Base-by-base conservation (phyloP, 257 asterid genomes). In the Penstemon eatonii region DNA sequence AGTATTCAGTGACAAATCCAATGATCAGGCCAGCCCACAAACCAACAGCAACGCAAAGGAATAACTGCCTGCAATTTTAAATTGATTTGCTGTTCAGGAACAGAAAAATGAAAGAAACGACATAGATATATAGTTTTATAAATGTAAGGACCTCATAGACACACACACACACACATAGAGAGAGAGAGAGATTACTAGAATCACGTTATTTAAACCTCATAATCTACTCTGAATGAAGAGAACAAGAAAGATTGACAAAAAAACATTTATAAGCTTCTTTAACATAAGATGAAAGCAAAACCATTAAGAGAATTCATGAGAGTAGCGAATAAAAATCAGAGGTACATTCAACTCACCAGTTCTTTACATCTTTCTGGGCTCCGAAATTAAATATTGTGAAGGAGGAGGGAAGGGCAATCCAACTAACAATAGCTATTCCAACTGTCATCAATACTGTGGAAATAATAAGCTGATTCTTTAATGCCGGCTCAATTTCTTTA, bases 21-120 rank as follows among this genome's bases (percentile, higher is more conserved):
- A 85, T 85, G 18, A 80, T 76, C 33, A 85, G 71, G 36, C 87
- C 90, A 74, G 90, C 90, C 90, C 90, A 85, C 46, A 85, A 74
- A 54, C 91, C 88, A 75, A 80, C 82, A 36, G 80, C 73, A 53
- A 85, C 91, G 39, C 88, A 85, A 5, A 82, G 77, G 73, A 85
- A 82, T 49, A 85, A 62, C 60, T 82, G 88, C 91, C 88, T 85
- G 83, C 55, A 81, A 60, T 6, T 57, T 10, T 25, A 60, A 18
- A 76, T 36, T 71, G 43, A 45, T 49, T 45, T 53, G 47, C 38
- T 19, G 49, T 44, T 40, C 44, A 13, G 60, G 37, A 55, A 49
- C 18, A 64, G 47, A 57, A 40, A 13, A 25, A 25, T 25, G 63
- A 19, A 49, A 65, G 41, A 56, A 12, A 67, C 56, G 57, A 56